Base-by-base conservation (phyloP, 352 stramenopile species). In the Phytophthora chlamydospora region DNA sequence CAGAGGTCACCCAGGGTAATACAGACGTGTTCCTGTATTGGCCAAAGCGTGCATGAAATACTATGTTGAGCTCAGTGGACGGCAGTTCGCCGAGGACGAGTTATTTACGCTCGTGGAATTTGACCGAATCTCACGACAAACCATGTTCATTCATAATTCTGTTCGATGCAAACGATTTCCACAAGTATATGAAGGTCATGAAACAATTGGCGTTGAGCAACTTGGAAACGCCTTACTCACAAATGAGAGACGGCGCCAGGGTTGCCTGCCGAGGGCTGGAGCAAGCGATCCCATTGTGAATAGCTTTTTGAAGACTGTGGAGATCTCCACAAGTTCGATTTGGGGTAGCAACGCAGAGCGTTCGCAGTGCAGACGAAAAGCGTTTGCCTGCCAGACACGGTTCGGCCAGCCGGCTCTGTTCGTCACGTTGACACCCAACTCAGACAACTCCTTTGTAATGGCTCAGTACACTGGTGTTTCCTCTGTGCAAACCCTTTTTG, bases 31-130 rank as follows among this genome's bases (percentile, higher is more conserved):
- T 12, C 13, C 19, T 4, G 45, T 57, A 24, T 64, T 45, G 2
- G 12, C 40, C 2, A 42, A 57, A 27, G 45, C 31, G 7, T 33
- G 13, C 10, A 45, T 64, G 14, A 27, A 55, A 9, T 17, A 51
- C 21, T 64, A 64, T 36, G 6, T 17, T 11, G 16, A 7, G 10
- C 14, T 47, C 6, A 57, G 45, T 17, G 38, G n/a, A 10, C 19
- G 44, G 11, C 34, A 34, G 8, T 56, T 63, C 44, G 55, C 55
- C 0, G 55, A 56, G 24, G 45, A 50, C 31, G 44, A 49, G 17
- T 34, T 56, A 12, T 63, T 63, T 24, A 40, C 39, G n/a, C 29
- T 63, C 12, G 33, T 44, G 6, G 44, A 13, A 14, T 60, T 60
- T 21, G 52, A 60, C 19, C 32, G 32, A 6, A 12, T 63, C 4